Base-by-base conservation (phyloP, 495 filamentous ascomycete genomes). In the Talaromyces wortmannii region DNA sequence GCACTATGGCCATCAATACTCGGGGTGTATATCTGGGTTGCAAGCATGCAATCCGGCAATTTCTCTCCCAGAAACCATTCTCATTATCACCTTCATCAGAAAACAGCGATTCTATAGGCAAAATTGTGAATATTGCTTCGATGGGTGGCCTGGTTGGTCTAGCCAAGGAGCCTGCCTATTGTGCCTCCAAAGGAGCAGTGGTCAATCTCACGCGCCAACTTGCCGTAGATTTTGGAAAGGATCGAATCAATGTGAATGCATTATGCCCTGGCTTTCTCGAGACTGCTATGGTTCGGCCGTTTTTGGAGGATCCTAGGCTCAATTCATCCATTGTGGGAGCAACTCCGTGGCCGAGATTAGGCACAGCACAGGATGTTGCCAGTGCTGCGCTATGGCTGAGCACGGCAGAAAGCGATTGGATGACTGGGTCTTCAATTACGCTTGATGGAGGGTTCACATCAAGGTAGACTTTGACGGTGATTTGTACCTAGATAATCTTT, bases 81-180 rank as follows among this genome's bases (percentile, higher is more conserved):
- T 61, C 68, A 52, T 23, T 63, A 0, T 73, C 62, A 5, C 71
- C 73, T 6, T 70, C 80, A 55, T n/a, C n/a, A n/a, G n/a, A n/a
- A n/a, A n/a, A n/a, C n/a, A n/a, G n/a, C n/a, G n/a, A n/a, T n/a
- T n/a, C n/a, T n/a, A 56, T 77, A 36, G 81, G 81, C 11, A 81
- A 78, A 76, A 80, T 84, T 40, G 61, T 83, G 30, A 84, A 83
- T 50, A 73, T 78, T 0, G 68, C 76, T 0, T 75, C 70, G 5
- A 67, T 78, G 3, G 44, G 12, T 13, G 44, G 6, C 7, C 6
- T 45, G 7, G 61, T 74, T 54, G 78, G 79, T 0, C 53, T 79
- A 17, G 67, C 78, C 40, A 74, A 56, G 30, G 42, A 58, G 2
- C 59, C 46, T 7, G 58, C 65, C 31, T 84, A 82, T 57, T 73